These are phyloP conservation scores for Alternaria hordeiaustralica DNA, from an alignment of 2,329 filamentous ascomycete genomes.

Conservation along the genomic window DNA sequence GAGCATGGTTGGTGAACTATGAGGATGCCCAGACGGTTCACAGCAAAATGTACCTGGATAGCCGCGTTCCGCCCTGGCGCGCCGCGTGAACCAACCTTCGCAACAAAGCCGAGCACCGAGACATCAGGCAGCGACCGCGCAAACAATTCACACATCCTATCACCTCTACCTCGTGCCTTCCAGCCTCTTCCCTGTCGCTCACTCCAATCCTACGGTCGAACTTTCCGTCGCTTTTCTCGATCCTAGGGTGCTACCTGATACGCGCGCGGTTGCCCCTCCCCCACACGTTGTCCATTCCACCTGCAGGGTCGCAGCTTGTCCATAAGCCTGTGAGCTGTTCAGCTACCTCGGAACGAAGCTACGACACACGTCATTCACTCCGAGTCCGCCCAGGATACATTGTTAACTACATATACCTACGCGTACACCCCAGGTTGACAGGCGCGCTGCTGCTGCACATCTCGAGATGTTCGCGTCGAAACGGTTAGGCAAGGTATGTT, in stretches of 20 bases:
- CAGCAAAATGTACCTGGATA: neutral
- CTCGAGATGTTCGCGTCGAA: conserved; percentile 59
- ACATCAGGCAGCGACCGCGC: neutral
- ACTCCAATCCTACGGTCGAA: neutral
- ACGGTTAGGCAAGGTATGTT: conserved; percentile 55
- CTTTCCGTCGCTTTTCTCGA: neutral
- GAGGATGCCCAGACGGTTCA: neutral
- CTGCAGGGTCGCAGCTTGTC: neutral
- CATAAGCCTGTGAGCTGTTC: neutral
- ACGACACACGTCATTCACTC: neutral
- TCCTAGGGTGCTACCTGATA: conserved; percentile 2
- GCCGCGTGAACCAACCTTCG: conserved; percentile 2
- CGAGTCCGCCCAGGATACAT: neutral
- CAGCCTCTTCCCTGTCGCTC: neutral
- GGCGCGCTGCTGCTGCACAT: neutral
- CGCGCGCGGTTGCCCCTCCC: conserved; percentile 11
- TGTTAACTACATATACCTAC: neutral
- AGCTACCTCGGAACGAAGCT: neutral
- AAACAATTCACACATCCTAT: neutral
- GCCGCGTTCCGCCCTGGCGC: neutral
- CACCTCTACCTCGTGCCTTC: neutral
- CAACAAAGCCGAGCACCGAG: conserved; percentile 5
- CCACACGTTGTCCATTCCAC: neutral
- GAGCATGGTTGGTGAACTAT: neutral
- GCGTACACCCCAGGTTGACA: neutral